Conservation (phyloP, 192 early-diverging fungal species). For the Coemansia sp. region DNA sequence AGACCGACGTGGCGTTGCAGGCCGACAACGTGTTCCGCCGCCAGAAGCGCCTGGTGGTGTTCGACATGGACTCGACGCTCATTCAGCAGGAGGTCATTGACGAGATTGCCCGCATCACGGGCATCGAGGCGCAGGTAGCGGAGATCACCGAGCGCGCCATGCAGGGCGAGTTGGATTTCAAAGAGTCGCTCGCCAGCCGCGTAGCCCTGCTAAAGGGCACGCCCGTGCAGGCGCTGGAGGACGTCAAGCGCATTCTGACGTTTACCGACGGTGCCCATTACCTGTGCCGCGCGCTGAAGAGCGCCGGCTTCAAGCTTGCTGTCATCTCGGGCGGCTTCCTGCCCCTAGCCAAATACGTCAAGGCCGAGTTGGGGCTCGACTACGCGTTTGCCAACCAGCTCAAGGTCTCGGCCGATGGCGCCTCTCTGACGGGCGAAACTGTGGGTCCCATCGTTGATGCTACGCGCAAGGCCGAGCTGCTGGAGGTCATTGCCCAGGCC, state of each 20-base stretch:
- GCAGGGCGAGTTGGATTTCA: slow-evolving; percentile 98
- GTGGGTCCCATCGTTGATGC: slow-evolving; percentile 90
- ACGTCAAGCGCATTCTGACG: slow-evolving; percentile 69
- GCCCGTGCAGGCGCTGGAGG: slow-evolving; percentile 75
- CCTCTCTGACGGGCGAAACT: slow-evolving; percentile 82
- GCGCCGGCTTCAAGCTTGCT: slow-evolving; percentile 91
- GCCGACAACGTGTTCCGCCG: slow-evolving; percentile 82
- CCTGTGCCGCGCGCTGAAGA: slow-evolving; percentile 86
- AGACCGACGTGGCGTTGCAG: slow-evolving; percentile 86
- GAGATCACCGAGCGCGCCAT: slow-evolving; percentile 94
- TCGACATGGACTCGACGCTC: slow-evolving; percentile 99
- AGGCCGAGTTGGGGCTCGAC: slow-evolving; percentile 85
- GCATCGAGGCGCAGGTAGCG: slow-evolving; percentile 89
- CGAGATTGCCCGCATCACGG: slow-evolving; percentile 91
- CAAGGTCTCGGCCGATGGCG: slow-evolving; percentile 81
- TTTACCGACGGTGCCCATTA: slow-evolving; percentile 93
- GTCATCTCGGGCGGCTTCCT: slow-evolving; percentile 97
- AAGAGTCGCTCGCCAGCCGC: slow-evolving; percentile 84
- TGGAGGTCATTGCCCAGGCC: slow-evolving; percentile 95
- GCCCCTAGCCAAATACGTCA: slow-evolving; percentile 91
- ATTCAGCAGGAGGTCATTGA: slow-evolving; percentile 99
- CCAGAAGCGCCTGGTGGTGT: slow-evolving; percentile 93
- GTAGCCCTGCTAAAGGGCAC: slow-evolving; percentile 88
- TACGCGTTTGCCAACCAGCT: slow-evolving; percentile 99
- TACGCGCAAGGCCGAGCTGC: slow-evolving; percentile 87